phyloP scores from a whole-genome alignment of 805 yeast genomes.

The Cyberlindnera lachancei region DNA sequence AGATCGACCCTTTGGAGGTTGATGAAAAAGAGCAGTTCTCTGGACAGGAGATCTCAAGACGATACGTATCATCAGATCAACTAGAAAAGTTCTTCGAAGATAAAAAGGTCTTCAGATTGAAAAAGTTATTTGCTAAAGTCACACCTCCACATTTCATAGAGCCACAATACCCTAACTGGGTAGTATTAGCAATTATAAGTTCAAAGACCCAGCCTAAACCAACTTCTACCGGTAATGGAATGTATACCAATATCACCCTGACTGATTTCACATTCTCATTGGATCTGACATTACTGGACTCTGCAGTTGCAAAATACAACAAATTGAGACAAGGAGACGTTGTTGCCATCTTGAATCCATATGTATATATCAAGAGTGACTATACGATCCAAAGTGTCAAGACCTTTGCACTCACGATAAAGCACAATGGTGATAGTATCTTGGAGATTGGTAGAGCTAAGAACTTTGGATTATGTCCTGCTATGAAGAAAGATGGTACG shows the following conservation, averaged over 20 bases:
- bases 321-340: conserved; percentile 70
- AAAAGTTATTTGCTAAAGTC: conserved; percentile 56
- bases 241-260: conserved; percentile 53
- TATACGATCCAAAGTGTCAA: conserved; percentile 3
- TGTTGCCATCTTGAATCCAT: conserved; percentile 70
- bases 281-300: conserved; percentile 56
- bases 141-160: conserved; percentile 60
- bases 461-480: conserved; percentile 58
- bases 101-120: conserved; percentile 49
- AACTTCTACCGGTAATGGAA: conserved; percentile 33
- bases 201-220: conserved; percentile 46
- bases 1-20: conserved; percentile 24
- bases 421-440: conserved; percentile 42
- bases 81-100: conserved; percentile 35
- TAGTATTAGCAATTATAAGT: conserved; percentile 63
- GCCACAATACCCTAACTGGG: conserved; percentile 72
- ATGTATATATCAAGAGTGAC: conserved; percentile 32
- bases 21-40: conserved; percentile 42
- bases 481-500: conserved; percentile 36
- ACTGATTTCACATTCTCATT: conserved; percentile 62
- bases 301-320: conserved; percentile 64
- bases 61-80: conserved; percentile 36
- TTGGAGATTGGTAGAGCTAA: conserved; percentile 68
- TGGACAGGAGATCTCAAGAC: conserved; percentile 32
- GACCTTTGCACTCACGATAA: conserved; percentile 50